These are phyloP conservation scores for Magnaporthiopsis incrustans DNA, from an alignment of 2,329 filamentous ascomycete genomes.

Conservation along the genomic window DNA sequence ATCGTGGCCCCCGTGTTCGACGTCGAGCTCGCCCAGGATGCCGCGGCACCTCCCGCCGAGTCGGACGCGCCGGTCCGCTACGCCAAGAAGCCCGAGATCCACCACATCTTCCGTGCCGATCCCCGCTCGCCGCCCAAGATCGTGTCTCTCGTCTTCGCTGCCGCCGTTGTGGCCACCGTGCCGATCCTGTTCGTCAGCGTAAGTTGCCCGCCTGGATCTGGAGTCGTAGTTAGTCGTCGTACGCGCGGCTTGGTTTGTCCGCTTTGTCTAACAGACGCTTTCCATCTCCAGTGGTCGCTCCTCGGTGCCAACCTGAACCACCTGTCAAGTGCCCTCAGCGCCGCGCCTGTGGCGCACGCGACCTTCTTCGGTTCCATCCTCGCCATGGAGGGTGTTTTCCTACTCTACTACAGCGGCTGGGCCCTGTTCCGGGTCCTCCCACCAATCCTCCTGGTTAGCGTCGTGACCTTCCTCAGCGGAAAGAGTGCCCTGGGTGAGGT, in stretches of 20 bases:
- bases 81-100: constrained; percentile 74
- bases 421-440: constrained; percentile 86
- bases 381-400: constrained; percentile 85
- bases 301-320: constrained; percentile 81
- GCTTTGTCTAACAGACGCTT: background rate
- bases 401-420: constrained; percentile 89
- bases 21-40: constrained; percentile 57
- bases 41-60: constrained; percentile 44
- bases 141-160: constrained; percentile 69
- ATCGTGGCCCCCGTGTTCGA: constrained; percentile 67
- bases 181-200: constrained; percentile 66
- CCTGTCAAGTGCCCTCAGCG: constrained; percentile 62
- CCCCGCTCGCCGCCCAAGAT: constrained; percentile 72
- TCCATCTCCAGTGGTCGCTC: constrained; percentile 59
- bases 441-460: constrained; percentile 57
- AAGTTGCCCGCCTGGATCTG: constrained; percentile 25
- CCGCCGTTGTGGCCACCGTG: constrained; percentile 64
- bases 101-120: constrained; percentile 80
- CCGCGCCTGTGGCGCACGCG: constrained; percentile 71
- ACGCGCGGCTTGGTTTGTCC: background rate
- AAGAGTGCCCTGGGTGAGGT: constrained; percentile 89
- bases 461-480: constrained; percentile 75
- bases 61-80: constrained; percentile 71
- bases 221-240: background rate
- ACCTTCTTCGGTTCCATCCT: constrained; percentile 83